Evolutionary conservation across 2,329 filamentous ascomycete species (phyloP), one percentile per base, ranked within the genome.

Genomic region (Penicillium freii): DNA sequence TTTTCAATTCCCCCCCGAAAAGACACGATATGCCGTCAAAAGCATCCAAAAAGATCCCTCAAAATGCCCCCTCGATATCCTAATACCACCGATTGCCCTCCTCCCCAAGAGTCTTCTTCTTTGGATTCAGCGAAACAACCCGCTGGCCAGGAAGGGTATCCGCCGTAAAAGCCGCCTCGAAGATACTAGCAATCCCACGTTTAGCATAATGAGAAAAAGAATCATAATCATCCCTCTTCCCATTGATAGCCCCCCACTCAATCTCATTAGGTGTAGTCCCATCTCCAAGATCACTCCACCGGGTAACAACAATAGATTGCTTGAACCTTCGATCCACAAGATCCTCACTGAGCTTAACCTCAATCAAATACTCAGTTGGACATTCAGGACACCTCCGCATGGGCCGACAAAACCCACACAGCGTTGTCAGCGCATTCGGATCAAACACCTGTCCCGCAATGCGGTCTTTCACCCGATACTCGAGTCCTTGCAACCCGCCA

Each of bases 361-460:
- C 84, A 47, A 86, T 76, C 11, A 87, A 71, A 59, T 87, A 87
- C 65, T 87, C 84, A 0, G 82, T 82, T 1, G 84, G 83, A 68
- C 84, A 87, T 52, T 83, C 79, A 0, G 84, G 82, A 69, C 84
- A 87, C 33, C 84, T 75, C 4, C 84, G 77, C 75, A 85, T 84
- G 3, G 84, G 84, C 8, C 80, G 75, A 66, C 84, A 87, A 17
- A 77, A 72, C 1, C 77, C 76, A 66, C 84, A 87, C 7, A 84
- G 74, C 1, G 72, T 76, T 23, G 68, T 61, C 11, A 82, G 75
- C 39, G 84, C 78, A 52, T 79, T 77, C 36, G 68, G 71, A 62
- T 71, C 69, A 51, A 68, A 70, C 6, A 45, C 39, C 17, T 57
- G 66, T 9, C 64, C 67, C 45, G 58, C 67, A 40, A 62, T 53